Conservation (phyloP, 1,139 yeast genomes). For the Yamadazyma dushanensis region DNA sequence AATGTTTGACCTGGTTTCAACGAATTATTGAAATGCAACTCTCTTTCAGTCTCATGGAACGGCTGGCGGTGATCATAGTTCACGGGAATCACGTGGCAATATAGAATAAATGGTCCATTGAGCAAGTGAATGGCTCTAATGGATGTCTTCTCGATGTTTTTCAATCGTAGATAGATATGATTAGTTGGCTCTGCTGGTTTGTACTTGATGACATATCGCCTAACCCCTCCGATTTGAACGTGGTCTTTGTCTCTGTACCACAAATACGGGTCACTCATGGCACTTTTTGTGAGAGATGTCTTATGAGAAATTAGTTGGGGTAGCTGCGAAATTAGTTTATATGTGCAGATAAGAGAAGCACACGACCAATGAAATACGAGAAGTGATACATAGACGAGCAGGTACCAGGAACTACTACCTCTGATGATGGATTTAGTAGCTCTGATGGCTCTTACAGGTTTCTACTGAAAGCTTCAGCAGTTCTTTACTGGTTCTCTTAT, state of each 20-base stretch:
- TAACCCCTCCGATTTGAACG: constrained; percentile 40
- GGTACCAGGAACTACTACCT: too few species aligned
- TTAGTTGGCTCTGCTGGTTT: constrained; percentile 18
- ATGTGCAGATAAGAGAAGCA: too few species aligned
- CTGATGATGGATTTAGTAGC: too few species aligned
- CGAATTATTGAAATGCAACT: constrained; percentile 38
- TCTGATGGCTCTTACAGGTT: too few species aligned
- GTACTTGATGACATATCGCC: constrained; percentile 34
- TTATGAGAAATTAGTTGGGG: background rate
- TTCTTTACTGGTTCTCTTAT: too few species aligned
- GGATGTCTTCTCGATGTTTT: constrained; percentile 50
- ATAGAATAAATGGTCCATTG: constrained; percentile 61
- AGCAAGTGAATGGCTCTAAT: constrained; percentile 55
- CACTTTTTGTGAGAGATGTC: background rate
- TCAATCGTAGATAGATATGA: constrained; percentile 40
- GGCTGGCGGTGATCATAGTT: constrained; percentile 39
- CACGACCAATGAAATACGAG: too few species aligned
- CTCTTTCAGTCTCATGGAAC: constrained; percentile 31
- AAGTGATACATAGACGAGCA: too few species aligned
- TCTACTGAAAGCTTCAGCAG: too few species aligned
- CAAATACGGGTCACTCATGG: constrained; percentile 19
- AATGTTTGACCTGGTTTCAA: constrained; percentile 67
- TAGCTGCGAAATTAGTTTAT: constrained; percentile 1
- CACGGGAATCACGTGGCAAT: constrained; percentile 58
- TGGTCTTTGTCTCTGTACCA: constrained; percentile 44